Conservation (phyloP, 2,329 filamentous ascomycete species). For the Chaetothyriales sp. region DNA sequence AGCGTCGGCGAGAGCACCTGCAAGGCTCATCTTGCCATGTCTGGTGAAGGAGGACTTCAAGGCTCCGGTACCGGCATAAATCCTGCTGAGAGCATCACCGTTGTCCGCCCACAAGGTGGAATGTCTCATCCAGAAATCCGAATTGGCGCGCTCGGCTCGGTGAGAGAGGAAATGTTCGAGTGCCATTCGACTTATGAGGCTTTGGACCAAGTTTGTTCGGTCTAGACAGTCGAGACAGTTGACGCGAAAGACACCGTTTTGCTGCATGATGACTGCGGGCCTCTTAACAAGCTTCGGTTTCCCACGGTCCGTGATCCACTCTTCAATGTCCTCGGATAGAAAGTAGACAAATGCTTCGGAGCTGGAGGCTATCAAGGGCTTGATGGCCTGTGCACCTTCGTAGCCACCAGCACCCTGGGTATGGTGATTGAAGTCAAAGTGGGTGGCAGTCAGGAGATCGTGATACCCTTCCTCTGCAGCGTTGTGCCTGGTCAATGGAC, state of each 20-base stretch:
- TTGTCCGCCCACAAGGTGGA: slow-evolving; percentile 95
- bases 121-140: slow-evolving; percentile 85
- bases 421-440: slow-evolving; percentile 95
- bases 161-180: slow-evolving; percentile 72
- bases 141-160: slow-evolving; percentile 48
- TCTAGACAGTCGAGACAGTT: slow-evolving; percentile 96
- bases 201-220: slow-evolving; percentile 90
- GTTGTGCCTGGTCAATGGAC: slow-evolving; percentile 48
- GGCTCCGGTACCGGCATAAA: slow-evolving; percentile 91
- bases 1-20: slow-evolving; percentile 85
- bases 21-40: slow-evolving; percentile 87
- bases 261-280: slow-evolving; percentile 62
- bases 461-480: slow-evolving; percentile 46
- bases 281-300: slow-evolving; percentile 28
- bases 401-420: slow-evolving; percentile 77
- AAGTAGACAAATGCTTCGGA: slow-evolving; percentile 89
- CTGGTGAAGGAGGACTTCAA: slow-evolving; percentile 91
- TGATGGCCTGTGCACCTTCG: slow-evolving; percentile 77
- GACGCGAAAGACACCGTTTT: slow-evolving; percentile 88
- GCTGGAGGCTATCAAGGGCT: slow-evolving; percentile 61
- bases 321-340: slow-evolving; percentile 58
- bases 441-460: slow-evolving; percentile 62
- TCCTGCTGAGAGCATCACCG: slow-evolving; percentile 82
- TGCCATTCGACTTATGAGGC: slow-evolving; percentile 87
- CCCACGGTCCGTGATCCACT: slow-evolving; percentile 27